Evolutionary conservation across 2,329 filamentous ascomycete species (phyloP).

Genomic region (Teratosphaeria zuluensis): DNA sequence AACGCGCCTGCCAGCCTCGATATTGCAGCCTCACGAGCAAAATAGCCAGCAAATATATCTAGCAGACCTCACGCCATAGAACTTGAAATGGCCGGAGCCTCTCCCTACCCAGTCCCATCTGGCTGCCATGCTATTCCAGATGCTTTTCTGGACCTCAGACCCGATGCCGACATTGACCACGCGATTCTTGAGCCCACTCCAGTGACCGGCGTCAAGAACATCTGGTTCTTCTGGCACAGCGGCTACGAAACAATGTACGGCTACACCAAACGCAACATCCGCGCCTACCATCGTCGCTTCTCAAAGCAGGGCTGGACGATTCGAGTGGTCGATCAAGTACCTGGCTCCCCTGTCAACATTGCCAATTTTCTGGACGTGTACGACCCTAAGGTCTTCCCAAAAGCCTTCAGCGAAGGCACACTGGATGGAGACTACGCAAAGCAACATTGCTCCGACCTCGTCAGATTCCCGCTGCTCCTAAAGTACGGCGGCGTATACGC

Average conservation of each 20-base stretch:
- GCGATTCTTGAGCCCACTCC: constrained; percentile 32
- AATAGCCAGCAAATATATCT: no score
- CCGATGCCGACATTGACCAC: constrained; percentile 38
- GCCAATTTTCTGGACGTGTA: constrained; percentile 28
- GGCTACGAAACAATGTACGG: constrained; percentile 27
- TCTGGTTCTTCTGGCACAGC: constrained; percentile 34
- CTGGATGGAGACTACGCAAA: constrained; percentile 41
- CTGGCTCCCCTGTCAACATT: constrained; percentile 31
- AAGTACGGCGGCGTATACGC: constrained; percentile 34
- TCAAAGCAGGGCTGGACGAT: constrained; percentile 31
- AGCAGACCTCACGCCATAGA: no score
- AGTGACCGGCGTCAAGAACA: constrained; percentile 31
- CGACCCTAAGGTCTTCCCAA: constrained; percentile 19
- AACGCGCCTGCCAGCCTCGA: no score
- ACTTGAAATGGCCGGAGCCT: no score
- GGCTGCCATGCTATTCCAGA: constrained; percentile 35
- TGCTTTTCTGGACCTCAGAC: constrained; percentile 35
- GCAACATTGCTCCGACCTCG: constrained; percentile 50
- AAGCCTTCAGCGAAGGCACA: constrained; percentile 42
- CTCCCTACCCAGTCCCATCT: constrained; percentile 21
- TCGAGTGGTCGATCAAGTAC: constrained; percentile 31
- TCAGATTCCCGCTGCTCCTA: constrained; percentile 48
- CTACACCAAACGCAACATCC: constrained; percentile 31
- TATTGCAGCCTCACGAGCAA: no score
- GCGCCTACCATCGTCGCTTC: constrained; percentile 33